Percentiles rank a stretch among this genome's conserved stretches.
Evolutionary conservation across 208 protist genomes (phyloP).

Genomic region (Ichthyophonus hoferi): DNA sequence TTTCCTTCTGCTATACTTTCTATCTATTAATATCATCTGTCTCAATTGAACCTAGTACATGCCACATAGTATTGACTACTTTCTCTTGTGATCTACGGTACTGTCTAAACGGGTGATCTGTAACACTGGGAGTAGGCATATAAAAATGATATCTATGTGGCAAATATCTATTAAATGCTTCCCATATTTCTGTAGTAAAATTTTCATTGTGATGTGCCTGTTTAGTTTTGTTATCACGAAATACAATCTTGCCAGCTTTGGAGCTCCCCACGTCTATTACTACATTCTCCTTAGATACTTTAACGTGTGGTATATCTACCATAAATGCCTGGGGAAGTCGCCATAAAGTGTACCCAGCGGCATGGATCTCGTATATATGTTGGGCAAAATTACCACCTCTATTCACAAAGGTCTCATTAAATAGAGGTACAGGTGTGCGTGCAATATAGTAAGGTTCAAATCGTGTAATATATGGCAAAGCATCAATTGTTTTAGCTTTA

Average conservation of each 20-base stretch:
- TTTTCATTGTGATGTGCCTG: not conserved
- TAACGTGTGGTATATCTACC: conserved; percentile 37
- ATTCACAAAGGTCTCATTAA: conserved; percentile 43
- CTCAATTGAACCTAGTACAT: not conserved
- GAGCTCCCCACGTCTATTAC: not conserved
- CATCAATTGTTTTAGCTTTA: conserved; percentile 20
- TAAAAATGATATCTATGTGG: not conserved
- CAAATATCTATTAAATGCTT: not conserved
- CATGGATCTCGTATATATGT: conserved; percentile 37
- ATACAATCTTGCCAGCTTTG: not conserved
- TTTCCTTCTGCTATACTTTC: too few relatives aligned
- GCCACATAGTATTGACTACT: conserved; percentile 19
- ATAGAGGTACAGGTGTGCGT: conserved; percentile 10
- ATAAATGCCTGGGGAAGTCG: conserved; percentile 30
- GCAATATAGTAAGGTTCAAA: conserved; percentile 47
- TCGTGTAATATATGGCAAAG: conserved; percentile 12
- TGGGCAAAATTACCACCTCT: conserved; percentile 44
- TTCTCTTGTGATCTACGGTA: conserved; percentile 13
- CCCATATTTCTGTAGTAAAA: not conserved
- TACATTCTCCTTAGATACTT: not conserved
- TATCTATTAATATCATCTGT: not conserved
- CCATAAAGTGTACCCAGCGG: conserved; percentile 15
- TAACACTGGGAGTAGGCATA: conserved; percentile 11
- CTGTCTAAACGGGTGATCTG: not conserved
- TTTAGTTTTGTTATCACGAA: conserved; percentile 11